A percentile compares a stretch with the other conserved stretches of the same genome.
Conservation (phyloP, 352 stramenopile genomes). For the Globisporangium polare region DNA sequence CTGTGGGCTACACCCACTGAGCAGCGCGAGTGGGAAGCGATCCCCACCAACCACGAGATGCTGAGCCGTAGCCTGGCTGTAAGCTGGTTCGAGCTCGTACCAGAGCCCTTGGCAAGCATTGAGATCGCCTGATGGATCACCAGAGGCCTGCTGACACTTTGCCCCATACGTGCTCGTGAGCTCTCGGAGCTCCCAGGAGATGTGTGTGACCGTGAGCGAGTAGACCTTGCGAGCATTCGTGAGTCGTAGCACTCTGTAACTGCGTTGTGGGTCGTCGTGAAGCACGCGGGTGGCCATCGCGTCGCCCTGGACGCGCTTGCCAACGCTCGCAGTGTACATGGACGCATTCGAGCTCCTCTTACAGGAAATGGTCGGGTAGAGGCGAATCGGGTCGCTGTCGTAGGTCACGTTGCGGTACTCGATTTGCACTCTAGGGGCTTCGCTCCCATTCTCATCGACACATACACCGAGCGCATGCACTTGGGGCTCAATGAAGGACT, state of each 20-base stretch:
- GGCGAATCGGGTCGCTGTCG: neutral
- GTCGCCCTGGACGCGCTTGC: conserved; percentile 8
- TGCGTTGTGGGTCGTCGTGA: neutral
- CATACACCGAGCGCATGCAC: conserved; percentile 7
- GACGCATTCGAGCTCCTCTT: conserved; percentile 3
- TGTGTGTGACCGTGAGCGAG: conserved; percentile 7
- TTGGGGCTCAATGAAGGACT: conserved; percentile 6
- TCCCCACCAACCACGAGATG: neutral
- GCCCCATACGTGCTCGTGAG: neutral
- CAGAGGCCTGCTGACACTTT: neutral
- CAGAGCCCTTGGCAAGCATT: neutral
- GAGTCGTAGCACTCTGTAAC: neutral
- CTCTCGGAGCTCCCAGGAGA: conserved; percentile 5
- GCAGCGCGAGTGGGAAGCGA: neutral
- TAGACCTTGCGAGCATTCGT: conserved; percentile 13
- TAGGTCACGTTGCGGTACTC: neutral
- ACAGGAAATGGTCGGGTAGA: neutral
- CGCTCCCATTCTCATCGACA: neutral
- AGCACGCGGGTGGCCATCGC: neutral
- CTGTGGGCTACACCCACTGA: neutral
- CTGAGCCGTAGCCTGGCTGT: neutral
- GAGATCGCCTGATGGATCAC: too few species aligned
- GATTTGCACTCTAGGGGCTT: conserved; percentile 2
- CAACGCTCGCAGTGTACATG: conserved; percentile 6
- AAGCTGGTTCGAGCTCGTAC: neutral